Evolutionary conservation across 345 rosid species (phyloP), one percentile per base, ranked within the genome.

Genomic region (Ricinus communis): DNA sequence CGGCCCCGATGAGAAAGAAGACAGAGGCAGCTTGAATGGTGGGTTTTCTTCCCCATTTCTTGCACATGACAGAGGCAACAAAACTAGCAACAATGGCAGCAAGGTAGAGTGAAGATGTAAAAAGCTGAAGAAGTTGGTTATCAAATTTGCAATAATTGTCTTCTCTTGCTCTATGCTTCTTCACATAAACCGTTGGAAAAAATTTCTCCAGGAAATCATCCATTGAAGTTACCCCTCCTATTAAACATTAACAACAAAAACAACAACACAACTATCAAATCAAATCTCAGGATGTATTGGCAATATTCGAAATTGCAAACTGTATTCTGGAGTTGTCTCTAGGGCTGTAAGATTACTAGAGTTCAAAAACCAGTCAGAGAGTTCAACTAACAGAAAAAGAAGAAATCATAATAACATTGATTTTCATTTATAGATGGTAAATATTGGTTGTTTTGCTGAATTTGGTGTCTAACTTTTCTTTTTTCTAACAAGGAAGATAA

Each of bases 201-300:
- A 92, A 90, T 61, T 85, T 73, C 16, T 72, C 27, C 75, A 90
- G 68, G 78, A 92, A 92, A 57, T 82, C 82, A 71, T 90, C 93
- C 97, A 90, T 92, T 64, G 87, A 76, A 27, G 93, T 88, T 30
- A 92, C 96, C 57, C 97, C 93, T 16, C 93, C 97, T 91, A 66
- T 55, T 13, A 36, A 56, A 12, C 28, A 49, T 28, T 38, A 65
- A 69, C 5, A n/a, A n/a, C n/a, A n/a, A n/a, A n/a, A n/a, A n/a
- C n/a, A n/a, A n/a, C n/a, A n/a, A n/a, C 31, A 55, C 13, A 33
- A 6, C 27, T 6, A 52, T 18, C 41, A 22, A 31, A 65, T 11
- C 24, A 40, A 0, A 18, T n/a, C n/a, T n/a, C n/a, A n/a, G n/a
- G n/a, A n/a, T n/a, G n/a, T n/a, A n/a, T n/a, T n/a, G n/a, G n/a